Evolutionary conservation across 2,329 filamentous ascomycete species (phyloP).

Genomic region (Magnaporthiopsis poae): DNA sequence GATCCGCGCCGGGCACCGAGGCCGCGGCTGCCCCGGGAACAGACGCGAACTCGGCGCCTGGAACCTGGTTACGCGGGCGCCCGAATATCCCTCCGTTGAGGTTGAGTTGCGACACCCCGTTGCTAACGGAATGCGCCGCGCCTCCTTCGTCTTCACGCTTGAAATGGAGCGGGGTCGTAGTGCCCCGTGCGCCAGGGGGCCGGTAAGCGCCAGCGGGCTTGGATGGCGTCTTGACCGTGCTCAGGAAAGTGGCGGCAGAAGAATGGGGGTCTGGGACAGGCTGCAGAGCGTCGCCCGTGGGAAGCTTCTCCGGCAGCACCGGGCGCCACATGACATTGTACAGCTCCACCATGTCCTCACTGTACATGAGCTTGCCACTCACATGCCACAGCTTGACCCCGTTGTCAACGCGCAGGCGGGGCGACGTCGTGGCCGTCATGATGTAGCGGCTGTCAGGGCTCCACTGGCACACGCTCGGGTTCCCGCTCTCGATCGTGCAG

Average conservation of each 20-base stretch:
- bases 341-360: conserved; percentile 86
- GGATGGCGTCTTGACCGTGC: conserved; percentile 82
- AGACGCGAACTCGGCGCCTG: conserved; percentile 69
- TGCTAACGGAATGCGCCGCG: conserved; percentile 68
- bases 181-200: conserved; percentile 83
- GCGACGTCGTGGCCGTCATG: conserved; percentile 94
- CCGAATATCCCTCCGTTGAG: conserved; percentile 65
- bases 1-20: conserved; percentile 44
- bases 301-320: conserved; percentile 45
- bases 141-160: conserved; percentile 96
- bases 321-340: conserved; percentile 88
- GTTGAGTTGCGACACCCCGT: conserved; percentile 62
- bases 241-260: conserved; percentile 73
- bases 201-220: conserved; percentile 97
- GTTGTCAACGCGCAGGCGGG: conserved; percentile 90
- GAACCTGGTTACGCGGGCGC: conserved; percentile 63
- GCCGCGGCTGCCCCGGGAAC: conserved; percentile 56
- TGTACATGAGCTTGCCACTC: conserved; percentile 86
- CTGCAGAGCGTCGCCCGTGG: conserved; percentile 59
- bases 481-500: conserved; percentile 86
- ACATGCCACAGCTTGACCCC: conserved; percentile 94
- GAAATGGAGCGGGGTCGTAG: conserved; percentile 82
- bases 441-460: conserved; percentile 92
- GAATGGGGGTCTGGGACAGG: conserved; percentile 68
- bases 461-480: conserved; percentile 94